Evolutionary conservation across 768 basidiomycete species (phyloP).

Genomic region (Tricholoma terreum): DNA sequence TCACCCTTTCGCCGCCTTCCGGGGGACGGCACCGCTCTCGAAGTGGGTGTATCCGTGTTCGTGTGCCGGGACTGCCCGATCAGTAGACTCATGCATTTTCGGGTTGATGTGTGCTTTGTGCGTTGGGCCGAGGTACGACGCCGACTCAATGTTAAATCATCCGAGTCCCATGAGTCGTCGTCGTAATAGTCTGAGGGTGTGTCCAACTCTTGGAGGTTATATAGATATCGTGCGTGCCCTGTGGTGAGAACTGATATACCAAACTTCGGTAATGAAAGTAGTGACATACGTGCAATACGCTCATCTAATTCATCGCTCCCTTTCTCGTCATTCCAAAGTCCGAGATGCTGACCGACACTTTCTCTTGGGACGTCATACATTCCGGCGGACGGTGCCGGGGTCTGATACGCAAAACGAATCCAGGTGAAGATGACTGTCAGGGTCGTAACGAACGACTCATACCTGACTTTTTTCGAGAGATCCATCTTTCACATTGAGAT

Average conservation of each 20-base stretch:
- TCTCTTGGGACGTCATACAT: constrained; percentile 82
- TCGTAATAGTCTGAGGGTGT: constrained; percentile 46
- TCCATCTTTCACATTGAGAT: constrained; percentile 78
- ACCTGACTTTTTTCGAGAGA: constrained; percentile 82
- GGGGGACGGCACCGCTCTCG: constrained; percentile 29
- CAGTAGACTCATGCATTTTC: too few relatives aligned
- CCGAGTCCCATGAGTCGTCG: constrained; percentile 49
- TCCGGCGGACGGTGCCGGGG: constrained; percentile 74
- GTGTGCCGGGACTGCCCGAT: constrained; percentile 40
- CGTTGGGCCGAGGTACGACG: constrained; percentile 18
- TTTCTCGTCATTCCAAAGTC: constrained; percentile 48
- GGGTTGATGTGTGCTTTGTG: constrained; percentile 19
- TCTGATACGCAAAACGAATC: constrained; percentile 13
- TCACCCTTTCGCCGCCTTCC: constrained; percentile 39
- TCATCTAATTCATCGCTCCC: constrained; percentile 62
- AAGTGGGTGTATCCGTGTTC: constrained; percentile 45
- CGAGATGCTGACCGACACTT: constrained; percentile 60
- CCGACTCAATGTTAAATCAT: constrained; percentile 38
- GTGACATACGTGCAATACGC: constrained; percentile 64
- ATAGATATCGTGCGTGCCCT: constrained; percentile 70
- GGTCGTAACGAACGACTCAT: constrained; percentile 14
- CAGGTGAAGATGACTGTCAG: background rate
- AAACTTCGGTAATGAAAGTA: background rate
- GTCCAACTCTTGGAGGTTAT: constrained; percentile 51
- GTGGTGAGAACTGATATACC: background rate